These are phyloP conservation scores for Glebionis coronaria DNA, from an alignment of 129 eudicot species.

Conservation along the genomic window DNA sequence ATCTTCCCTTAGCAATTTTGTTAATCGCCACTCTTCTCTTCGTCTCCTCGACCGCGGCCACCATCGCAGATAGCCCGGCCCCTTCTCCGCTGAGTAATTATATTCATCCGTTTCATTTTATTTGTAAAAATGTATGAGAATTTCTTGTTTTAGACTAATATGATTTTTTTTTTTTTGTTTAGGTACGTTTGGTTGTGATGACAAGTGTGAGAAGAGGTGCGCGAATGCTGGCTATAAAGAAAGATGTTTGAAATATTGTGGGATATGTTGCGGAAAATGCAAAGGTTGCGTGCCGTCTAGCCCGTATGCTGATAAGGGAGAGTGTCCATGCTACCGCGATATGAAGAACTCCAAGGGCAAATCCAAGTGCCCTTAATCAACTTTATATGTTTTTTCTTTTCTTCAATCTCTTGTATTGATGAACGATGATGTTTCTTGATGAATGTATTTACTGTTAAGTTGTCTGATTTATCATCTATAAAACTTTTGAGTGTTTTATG, in stretches of 20 bases:
- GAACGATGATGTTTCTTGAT: not conserved
- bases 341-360: slow-evolving; percentile 61
- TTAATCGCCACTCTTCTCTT: slow-evolving; percentile 24
- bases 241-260: slow-evolving; percentile 52
- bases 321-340: slow-evolving; percentile 70
- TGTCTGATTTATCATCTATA: slow-evolving; percentile 1
- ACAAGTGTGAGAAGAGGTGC: slow-evolving; percentile 39
- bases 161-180: not conserved
- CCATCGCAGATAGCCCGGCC: not conserved
- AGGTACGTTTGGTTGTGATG: slow-evolving; percentile 33
- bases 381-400: not conserved
- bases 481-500: not conserved
- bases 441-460: not conserved
- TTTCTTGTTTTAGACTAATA: not conserved
- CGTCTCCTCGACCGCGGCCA: slow-evolving; percentile 6
- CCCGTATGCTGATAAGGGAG: slow-evolving; percentile 55
- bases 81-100: slow-evolving; percentile 24
- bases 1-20: slow-evolving; percentile 13
- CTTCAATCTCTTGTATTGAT: not conserved
- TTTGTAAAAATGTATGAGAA: not conserved
- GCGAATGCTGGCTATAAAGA: slow-evolving; percentile 32
- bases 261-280: slow-evolving; percentile 53
- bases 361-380: slow-evolving; percentile 55
- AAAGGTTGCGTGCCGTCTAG: slow-evolving; percentile 63
- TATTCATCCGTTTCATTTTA: not conserved